Evolutionary conservation across 805 yeast genomes (phyloP), one percentile per base, ranked within the genome.

Genomic region (Spathaspora gorwiae): DNA sequence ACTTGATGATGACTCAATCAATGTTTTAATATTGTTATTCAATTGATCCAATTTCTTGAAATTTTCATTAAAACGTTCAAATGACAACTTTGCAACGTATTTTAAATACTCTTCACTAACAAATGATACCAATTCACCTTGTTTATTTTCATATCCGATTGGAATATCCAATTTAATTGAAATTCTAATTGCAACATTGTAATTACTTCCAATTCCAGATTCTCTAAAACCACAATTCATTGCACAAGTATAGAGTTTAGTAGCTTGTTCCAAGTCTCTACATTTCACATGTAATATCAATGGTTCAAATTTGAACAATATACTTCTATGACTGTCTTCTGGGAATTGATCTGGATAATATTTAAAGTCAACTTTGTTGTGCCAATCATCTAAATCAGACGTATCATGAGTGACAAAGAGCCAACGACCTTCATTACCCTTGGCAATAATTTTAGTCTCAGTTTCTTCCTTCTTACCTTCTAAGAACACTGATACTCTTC

Each of bases 161-260:
- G 96, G 96, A 0, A 83, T 72, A 58, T 89, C 96, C 24, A 89
- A 61, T 49, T 79, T 79, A 46, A 89, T 81, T 5, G 88, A 81
- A 1, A 80, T 84, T 51, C 96, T 70, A 14, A 89, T 77, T 0
- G 90, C 96, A 6, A 89, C 95, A 10, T 84, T 71, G 53, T 80
- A 78, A 54, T 88, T 87, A 29, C 82, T 73, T 7, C 95, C 95
- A 39, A 89, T 87, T 0, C 96, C 96, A 29, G 87, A 76, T 61
- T 89, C 96, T 55, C 96, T 73, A 56, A 84, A 89, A 2, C 96
- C 96, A 64, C 94, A 84, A 2, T 77, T 75, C 87, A 88, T 83
- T 0, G 95, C 95, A 0, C 78, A 64, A 33, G 81, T 78, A 51
- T 82, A 87, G 9, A 89, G 61, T 35, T 64, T 64, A n/a, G 75